These are phyloP conservation scores for Xylaria castorea DNA, from an alignment of 495 filamentous ascomycete species.

Conservation along the genomic window DNA sequence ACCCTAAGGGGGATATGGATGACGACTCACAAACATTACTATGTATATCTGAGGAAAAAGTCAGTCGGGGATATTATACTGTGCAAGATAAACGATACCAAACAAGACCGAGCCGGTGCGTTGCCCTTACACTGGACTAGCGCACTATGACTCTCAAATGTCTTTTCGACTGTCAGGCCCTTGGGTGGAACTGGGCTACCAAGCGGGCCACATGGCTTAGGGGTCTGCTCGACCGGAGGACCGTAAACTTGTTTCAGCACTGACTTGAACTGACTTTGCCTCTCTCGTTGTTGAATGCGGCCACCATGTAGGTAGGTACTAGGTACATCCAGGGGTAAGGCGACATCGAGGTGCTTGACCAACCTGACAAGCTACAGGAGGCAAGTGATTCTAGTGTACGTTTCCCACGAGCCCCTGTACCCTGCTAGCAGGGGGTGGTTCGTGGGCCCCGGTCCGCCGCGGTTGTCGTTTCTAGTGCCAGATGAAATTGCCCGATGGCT, in stretches of 20 bases:
- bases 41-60: conserved; percentile 42
- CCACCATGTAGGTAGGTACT: background rate
- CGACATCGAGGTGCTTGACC: conserved; percentile 9
- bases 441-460: conserved; percentile 2
- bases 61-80: conserved; percentile 6
- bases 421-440: conserved; percentile 11
- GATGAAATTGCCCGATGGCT: conserved; percentile 30
- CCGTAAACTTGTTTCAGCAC: conserved; percentile 13
- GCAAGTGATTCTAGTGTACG: background rate
- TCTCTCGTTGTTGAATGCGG: conserved; percentile 2
- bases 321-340: conserved; percentile 11
- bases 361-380: conserved; percentile 14
- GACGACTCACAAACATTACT: conserved; percentile 35
- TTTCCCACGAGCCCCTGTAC: conserved; percentile 1
- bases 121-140: conserved; percentile 7
- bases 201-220: conserved; percentile 23
- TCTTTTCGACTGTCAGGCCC: conserved; percentile 16
- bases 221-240: conserved; percentile 19
- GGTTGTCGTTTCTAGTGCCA: conserved; percentile 22
- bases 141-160: conserved; percentile 24
- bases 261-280: conserved; percentile 3
- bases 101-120: background rate
- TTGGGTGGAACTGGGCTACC: conserved; percentile 17
- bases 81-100: background rate
- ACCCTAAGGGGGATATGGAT: conserved; percentile 38